Evolutionary conservation across 495 filamentous ascomycete genomes (phyloP).

Genomic region (Viridothelium virens): DNA sequence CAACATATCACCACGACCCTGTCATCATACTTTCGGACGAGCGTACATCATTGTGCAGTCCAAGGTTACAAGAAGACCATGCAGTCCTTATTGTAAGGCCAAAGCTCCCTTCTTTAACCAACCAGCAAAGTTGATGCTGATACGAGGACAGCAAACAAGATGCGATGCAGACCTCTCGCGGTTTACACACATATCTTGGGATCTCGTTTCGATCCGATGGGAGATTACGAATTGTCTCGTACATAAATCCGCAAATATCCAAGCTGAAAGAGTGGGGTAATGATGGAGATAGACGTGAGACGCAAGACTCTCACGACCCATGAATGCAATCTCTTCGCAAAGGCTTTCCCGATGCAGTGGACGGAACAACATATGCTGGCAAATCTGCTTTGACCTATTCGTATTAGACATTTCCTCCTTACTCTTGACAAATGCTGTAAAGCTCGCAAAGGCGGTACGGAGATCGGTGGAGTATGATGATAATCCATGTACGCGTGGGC

Average conservation of each 20-base stretch:
- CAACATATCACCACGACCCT: not conserved
- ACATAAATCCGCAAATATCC: constrained; percentile 5
- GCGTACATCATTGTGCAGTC: not conserved
- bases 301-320: too few species aligned
- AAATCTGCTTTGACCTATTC: too few species aligned
- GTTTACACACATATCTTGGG: constrained; percentile 2
- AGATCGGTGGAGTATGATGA: too few species aligned
- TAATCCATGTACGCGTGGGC: too few species aligned
- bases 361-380: too few species aligned
- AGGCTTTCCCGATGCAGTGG: too few species aligned
- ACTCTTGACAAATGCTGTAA: too few species aligned
- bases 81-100: not conserved
- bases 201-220: not conserved
- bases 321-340: too few species aligned
- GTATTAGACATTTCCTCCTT: too few species aligned
- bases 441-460: too few species aligned
- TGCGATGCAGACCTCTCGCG: not conserved
- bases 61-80: not conserved
- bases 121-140: not conserved
- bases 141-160: not conserved
- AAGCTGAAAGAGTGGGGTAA: not conserved
- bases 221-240: not conserved
- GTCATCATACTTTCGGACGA: not conserved
- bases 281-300: too few species aligned
- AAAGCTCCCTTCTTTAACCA: not conserved